Conservation (phyloP, 768 basidiomycete species). For the Pisolithus sp. region DNA sequence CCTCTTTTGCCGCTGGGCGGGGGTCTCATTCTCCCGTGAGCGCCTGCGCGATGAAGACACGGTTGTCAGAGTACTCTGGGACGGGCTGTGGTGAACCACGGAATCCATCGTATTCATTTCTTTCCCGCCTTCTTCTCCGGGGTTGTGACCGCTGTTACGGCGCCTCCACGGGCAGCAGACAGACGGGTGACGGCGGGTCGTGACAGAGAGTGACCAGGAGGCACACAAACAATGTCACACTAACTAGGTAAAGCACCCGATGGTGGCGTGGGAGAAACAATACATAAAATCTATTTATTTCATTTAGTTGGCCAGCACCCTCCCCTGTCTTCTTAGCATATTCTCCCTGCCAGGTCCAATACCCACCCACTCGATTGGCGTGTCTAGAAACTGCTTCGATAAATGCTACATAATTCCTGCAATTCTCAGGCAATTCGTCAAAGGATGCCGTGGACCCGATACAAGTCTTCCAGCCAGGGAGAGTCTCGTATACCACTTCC, state of each 20-base stretch:
- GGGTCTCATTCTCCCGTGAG: constrained; percentile 67
- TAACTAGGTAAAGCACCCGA: background rate
- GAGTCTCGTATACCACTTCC: constrained; percentile 79
- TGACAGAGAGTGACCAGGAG: constrained; percentile 27
- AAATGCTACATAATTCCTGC: constrained; percentile 80
- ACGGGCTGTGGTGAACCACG: constrained; percentile 26
- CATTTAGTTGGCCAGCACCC: constrained; percentile 16
- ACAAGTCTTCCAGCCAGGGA: constrained; percentile 86
- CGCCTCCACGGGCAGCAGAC: constrained; percentile 16
- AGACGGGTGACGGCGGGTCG: constrained; percentile 26
- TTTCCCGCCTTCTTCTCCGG: constrained; percentile 8
- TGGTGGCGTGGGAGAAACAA: constrained; percentile 21
- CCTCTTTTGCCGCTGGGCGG: constrained; percentile 66
- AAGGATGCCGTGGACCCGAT: constrained; percentile 62
- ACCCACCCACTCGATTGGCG: constrained; percentile 87
- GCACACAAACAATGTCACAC: constrained; percentile 19
- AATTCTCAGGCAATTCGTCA: constrained; percentile 75
- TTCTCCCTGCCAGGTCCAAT: constrained; percentile 82
- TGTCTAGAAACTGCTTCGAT: constrained; percentile 70
- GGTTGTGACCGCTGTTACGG: constrained; percentile 31
- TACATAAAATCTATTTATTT: background rate
- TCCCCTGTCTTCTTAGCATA: constrained; percentile 44
- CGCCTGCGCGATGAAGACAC: constrained; percentile 40
- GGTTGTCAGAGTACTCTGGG: constrained; percentile 27
- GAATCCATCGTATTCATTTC: constrained; percentile 30